These are phyloP conservation scores for Musa beccarii DNA, from an alignment of 176 grass and related monocot genomes.

Conservation along the genomic window DNA sequence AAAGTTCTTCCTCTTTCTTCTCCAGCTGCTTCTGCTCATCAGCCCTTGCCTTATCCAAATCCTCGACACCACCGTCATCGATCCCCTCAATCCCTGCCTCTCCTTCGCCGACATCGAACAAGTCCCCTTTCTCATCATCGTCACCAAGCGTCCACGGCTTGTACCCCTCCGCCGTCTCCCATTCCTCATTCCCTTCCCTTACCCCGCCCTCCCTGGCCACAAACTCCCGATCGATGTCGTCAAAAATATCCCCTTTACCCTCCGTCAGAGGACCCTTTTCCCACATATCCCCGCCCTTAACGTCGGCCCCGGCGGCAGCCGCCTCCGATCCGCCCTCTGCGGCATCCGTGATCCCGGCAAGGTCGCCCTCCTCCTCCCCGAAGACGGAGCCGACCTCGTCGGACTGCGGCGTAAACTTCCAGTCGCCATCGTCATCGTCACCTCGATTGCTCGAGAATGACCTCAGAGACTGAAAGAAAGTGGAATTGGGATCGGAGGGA, in stretches of 20 bases:
- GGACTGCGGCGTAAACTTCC: slow-evolving; percentile 16
- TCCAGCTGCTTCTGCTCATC: slow-evolving; percentile 22
- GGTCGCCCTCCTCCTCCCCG: background rate
- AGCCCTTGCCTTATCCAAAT: background rate
- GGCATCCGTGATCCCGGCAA: slow-evolving; percentile 1
- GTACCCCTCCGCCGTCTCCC: slow-evolving; percentile 23
- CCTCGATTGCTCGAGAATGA: slow-evolving; percentile 6
- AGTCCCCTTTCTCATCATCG: background rate
- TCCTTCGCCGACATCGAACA: background rate
- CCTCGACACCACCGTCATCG: background rate
- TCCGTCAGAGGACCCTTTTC: background rate
- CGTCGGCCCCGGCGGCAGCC: background rate
- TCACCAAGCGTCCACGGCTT: slow-evolving; percentile 24
- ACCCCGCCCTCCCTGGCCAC: background rate
- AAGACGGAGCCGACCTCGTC: slow-evolving; percentile 19
- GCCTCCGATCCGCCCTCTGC: background rate
- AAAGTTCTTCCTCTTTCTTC: slow-evolving; percentile 57
- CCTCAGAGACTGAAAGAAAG: background rate
- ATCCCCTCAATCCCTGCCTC: slow-evolving; percentile 8
- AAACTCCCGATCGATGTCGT: slow-evolving; percentile 3
- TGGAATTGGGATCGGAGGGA: background rate
- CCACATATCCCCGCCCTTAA: background rate
- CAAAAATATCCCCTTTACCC: slow-evolving; percentile 12
- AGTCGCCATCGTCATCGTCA: slow-evolving; percentile 8
- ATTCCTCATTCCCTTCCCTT: background rate